Evolutionary conservation across 2,329 filamentous ascomycete genomes (phyloP).

Genomic region (Elsinoe necatrix): DNA sequence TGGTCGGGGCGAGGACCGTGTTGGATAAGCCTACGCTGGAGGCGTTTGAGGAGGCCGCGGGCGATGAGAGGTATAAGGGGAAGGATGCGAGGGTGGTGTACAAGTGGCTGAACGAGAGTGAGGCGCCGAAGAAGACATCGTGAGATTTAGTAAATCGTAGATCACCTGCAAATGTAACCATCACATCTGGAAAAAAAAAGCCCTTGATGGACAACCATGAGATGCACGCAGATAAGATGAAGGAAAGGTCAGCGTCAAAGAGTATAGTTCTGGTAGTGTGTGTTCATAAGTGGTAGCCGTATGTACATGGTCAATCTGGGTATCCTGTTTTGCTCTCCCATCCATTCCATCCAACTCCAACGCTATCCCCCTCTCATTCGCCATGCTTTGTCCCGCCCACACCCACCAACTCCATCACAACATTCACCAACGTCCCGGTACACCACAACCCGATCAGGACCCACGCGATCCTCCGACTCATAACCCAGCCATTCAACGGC

Average conservation of each 20-base stretch:
- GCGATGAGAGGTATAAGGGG: slow-evolving; percentile 14
- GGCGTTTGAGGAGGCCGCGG: slow-evolving; percentile 10
- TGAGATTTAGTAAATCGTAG: background rate
- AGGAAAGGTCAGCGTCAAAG: background rate
- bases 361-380: background rate
- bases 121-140: slow-evolving; percentile 6
- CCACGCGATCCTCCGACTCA: slow-evolving; percentile 76
- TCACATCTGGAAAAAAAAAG: background rate
- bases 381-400: slow-evolving; percentile 18
- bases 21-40: slow-evolving; percentile 20
- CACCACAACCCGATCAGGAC: slow-evolving; percentile 72
- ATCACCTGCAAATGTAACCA: background rate
- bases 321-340: background rate
- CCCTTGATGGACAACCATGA: no score
- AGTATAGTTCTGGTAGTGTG: background rate
- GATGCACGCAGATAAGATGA: no score
- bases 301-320: slow-evolving; percentile 1
- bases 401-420: slow-evolving; percentile 62
- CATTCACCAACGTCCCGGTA: slow-evolving; percentile 70
- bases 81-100: slow-evolving; percentile 16
- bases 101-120: slow-evolving; percentile 16
- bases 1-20: slow-evolving; percentile 29
- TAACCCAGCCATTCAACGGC: slow-evolving; percentile 75
- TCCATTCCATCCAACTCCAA: background rate
- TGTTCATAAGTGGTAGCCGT: background rate